Evolutionary conservation across 208 protist genomes (phyloP).

Genomic region (Wallacemonas sp.): DNA sequence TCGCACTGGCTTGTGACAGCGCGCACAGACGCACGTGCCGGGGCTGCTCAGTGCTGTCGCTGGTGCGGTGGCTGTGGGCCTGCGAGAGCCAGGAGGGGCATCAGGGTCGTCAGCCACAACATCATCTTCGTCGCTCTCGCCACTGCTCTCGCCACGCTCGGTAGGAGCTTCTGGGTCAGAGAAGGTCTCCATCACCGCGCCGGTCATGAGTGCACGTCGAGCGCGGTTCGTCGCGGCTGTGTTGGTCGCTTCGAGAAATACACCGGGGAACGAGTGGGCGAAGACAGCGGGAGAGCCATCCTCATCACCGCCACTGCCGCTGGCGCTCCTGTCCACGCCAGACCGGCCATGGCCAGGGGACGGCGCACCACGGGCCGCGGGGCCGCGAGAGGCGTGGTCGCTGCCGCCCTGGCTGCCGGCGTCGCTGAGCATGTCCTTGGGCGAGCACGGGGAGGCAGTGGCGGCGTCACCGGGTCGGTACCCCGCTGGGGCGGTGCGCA

Average conservation of each 20-base stretch:
- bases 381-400: no score
- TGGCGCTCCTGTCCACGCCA: not conserved
- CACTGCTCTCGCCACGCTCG: not conserved
- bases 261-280: slow-evolving; percentile 14
- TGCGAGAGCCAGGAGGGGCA: not conserved
- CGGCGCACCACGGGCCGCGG: no score
- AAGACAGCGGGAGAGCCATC: not conserved
- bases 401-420: not conserved
- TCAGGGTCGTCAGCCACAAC: not conserved
- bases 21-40: not conserved
- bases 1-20: not conserved
- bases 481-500: not conserved
- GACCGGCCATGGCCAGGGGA: no score
- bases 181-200: slow-evolving; percentile 11
- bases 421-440: slow-evolving; percentile 3
- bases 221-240: slow-evolving; percentile 6
- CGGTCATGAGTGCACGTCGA: not conserved
- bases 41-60: not conserved
- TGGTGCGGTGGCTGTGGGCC: not conserved
- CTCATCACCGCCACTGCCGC: not conserved
- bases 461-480: slow-evolving; percentile 5
- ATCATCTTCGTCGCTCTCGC: not conserved
- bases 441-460: slow-evolving; percentile 11
- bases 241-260: slow-evolving; percentile 4
- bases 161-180: not conserved